A percentile compares a stretch with the other conserved stretches of the same genome.
Conservation (phyloP, 257 asterid species). For the Ophiorrhiza pumila region DNA sequence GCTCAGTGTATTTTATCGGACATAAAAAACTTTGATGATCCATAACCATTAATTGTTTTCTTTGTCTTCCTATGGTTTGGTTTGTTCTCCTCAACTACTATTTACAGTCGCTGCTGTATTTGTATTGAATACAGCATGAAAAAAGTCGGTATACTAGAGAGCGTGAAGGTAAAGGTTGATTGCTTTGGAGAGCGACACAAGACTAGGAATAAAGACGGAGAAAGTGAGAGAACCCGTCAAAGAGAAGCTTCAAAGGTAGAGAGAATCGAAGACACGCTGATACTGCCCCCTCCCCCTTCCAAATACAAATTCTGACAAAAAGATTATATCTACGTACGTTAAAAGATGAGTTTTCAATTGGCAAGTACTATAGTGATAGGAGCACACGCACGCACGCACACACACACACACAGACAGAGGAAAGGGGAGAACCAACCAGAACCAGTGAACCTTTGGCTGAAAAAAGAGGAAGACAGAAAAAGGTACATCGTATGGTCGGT, state of each 20-base stretch:
- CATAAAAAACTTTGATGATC: slow-evolving; percentile 40
- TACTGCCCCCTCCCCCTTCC: not conserved
- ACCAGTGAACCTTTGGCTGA: not conserved
- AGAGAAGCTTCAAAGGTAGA: slow-evolving; percentile 30
- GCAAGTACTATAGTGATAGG: not conserved
- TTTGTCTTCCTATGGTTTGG: slow-evolving; percentile 3
- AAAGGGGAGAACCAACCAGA: not conserved
- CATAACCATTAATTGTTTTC: slow-evolving; percentile 30
- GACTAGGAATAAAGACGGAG: slow-evolving; percentile 15
- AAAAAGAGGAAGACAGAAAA: not conserved
- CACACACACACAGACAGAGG: too few relatives aligned
- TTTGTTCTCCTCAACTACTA: not conserved
- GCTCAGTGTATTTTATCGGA: slow-evolving; percentile 71
- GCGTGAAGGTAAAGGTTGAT: slow-evolving; percentile 24
- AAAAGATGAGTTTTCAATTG: slow-evolving; percentile 38
- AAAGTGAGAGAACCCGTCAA: slow-evolving; percentile 27
- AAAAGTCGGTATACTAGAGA: not conserved
- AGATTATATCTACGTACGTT: slow-evolving; percentile 25
- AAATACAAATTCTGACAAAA: slow-evolving; percentile 41
- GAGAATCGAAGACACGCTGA: slow-evolving; percentile 32
- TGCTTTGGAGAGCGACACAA: slow-evolving; percentile 18
- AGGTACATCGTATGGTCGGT: not conserved
- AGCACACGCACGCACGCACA: slow-evolving; percentile 1
- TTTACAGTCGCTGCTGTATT: not conserved
- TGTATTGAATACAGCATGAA: slow-evolving; percentile 9